Base-by-base conservation (phyloP, 1,284 basidiomycete species). In the Leccinum fallax region DNA sequence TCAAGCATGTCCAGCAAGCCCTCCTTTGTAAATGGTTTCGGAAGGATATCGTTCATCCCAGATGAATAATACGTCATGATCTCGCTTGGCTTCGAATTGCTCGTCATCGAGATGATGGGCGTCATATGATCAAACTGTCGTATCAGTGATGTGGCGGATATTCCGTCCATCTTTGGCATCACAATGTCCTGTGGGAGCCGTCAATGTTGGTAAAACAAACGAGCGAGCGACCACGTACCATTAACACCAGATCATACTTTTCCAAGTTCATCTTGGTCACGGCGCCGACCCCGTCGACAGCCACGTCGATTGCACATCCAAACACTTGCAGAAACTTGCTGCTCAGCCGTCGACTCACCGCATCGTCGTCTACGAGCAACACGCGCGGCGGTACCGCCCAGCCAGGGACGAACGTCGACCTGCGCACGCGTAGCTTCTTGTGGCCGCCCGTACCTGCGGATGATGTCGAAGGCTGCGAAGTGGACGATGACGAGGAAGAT, bases 11-110 rank as follows among this genome's bases (percentile, higher is more conserved):
- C 89, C 58, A 97, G 79, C 58, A 98, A 78, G 9, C 92, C 92
- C 71, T 96, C 89, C 74, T 95, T 95, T 15, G 94, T 97, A 78
- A 98, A 98, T 2, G 96, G 96, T 76, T 98, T 98, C 8, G 95
- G 92, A n/a, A 98, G 80, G 61, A 97, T 92, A 77, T 98, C 96
- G 76, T 97, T 98, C 96, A 98, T 98, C 24, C 94, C 90, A 84
- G 72, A 67, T 9, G 89, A 90, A 77, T 93, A 94, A 74, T 96
- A 97, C n/a, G 89, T 93, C 84, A 95, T 88, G 67, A 97, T 88
- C 71, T 97, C 93, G 70, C 88, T 88, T 21, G 95, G 95, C 67
- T 93, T 92, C 58, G 92, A 94, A 75, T 97, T 97, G 71, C 89
- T 91, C 59, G 95, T 97, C 95, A 98, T 97, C 15, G 93, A 95